phyloP scores from a whole-genome alignment of 495 filamentous ascomycete genomes.

The Neurospora intermedia region DNA sequence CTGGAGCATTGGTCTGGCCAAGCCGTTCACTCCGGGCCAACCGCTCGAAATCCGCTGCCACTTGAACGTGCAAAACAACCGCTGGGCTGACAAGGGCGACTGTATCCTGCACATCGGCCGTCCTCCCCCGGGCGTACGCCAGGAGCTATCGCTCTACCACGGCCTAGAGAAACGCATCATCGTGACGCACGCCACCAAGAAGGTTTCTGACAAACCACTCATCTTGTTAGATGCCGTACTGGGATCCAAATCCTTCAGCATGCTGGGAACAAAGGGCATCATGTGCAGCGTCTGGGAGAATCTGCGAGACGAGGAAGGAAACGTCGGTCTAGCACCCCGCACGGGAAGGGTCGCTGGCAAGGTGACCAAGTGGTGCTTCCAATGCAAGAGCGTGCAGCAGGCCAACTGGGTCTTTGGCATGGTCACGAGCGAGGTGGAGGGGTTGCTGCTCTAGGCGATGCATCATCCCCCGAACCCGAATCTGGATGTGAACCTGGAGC shows the following conservation, averaged over 20 bases:
- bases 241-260: constrained; percentile 72
- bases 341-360: constrained; percentile 63
- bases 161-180: constrained; percentile 75
- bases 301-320: constrained; percentile 55
- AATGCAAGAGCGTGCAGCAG: constrained; percentile 39
- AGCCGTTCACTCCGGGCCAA: constrained; percentile 17
- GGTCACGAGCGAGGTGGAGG: constrained; percentile 33
- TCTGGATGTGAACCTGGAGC: neutral
- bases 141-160: constrained; percentile 38
- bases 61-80: constrained; percentile 58
- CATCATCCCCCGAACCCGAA: neutral
- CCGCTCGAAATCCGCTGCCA: constrained; percentile 72
- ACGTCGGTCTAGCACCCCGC: constrained; percentile 52
- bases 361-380: constrained; percentile 74
- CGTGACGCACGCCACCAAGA: constrained; percentile 42
- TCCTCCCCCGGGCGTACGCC: constrained; percentile 45
- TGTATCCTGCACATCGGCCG: constrained; percentile 74
- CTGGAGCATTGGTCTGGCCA: constrained; percentile 35
- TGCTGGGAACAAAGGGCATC: constrained; percentile 72
- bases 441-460: constrained; percentile 20
- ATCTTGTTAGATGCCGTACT: constrained; percentile 75
- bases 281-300: constrained; percentile 82
- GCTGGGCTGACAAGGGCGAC: constrained; percentile 85
- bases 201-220: constrained; percentile 53
- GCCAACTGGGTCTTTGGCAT: constrained; percentile 36